phyloP scores from a whole-genome alignment of 2,329 filamentous ascomycete species.

The Biscogniauxia sp. region DNA sequence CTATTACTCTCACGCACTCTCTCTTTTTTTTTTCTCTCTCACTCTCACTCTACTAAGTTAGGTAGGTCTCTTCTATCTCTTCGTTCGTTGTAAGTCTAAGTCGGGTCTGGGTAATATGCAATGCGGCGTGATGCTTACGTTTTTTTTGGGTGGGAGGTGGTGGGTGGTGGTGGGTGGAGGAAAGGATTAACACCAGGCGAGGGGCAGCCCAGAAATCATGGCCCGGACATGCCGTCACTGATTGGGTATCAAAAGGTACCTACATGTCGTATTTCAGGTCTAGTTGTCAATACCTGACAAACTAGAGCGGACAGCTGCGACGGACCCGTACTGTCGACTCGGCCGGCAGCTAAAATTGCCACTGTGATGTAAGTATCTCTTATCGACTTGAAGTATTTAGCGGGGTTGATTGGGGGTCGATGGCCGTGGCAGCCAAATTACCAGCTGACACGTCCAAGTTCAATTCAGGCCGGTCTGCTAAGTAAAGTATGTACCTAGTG shows the following conservation, averaged over 20 bases:
- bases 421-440: slow-evolving; percentile 11
- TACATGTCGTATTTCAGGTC: neutral
- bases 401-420: neutral
- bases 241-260: neutral
- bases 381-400: neutral
- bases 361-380: neutral
- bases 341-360: neutral
- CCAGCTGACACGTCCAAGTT: slow-evolving; percentile 14
- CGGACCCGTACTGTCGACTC: too few species aligned
- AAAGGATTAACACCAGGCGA: neutral
- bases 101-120: neutral
- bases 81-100: too few species aligned
- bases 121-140: neutral
- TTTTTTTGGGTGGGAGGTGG: neutral
- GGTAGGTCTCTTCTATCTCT: too few species aligned
- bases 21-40: too few species aligned
- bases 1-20: too few species aligned
- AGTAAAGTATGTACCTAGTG: neutral
- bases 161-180: neutral
- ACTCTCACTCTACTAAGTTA: too few species aligned
- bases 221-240: neutral
- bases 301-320: too few species aligned
- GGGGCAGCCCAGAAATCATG: neutral
- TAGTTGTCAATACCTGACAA: neutral
- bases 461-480: neutral